These are phyloP conservation scores for Biscogniauxia sp. DNA, from an alignment of 2,329 filamentous ascomycete genomes.

Conservation along the genomic window DNA sequence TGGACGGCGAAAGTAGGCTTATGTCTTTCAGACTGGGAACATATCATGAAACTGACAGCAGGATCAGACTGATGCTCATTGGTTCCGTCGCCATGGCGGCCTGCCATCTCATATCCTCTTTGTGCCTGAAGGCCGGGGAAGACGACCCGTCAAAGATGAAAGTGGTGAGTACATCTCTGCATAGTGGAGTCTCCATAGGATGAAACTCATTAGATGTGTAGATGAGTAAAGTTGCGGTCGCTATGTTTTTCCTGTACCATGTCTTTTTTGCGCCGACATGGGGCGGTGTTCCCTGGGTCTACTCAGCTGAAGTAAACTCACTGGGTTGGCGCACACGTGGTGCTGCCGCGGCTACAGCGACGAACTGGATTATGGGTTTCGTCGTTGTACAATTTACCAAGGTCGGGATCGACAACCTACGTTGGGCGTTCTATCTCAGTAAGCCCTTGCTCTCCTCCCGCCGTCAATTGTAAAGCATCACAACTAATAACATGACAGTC, in stretches of 20 bases:
- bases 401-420: conserved; percentile 38
- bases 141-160: conserved; percentile 29
- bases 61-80: conserved; percentile 38
- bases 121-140: conserved; percentile 33
- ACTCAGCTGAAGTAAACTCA: conserved; percentile 41
- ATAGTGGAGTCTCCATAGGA: background rate
- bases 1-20: conserved; percentile 38
- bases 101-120: conserved; percentile 38
- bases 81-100: conserved; percentile 34
- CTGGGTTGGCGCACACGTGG: conserved; percentile 41
- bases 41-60: background rate
- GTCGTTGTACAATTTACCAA: conserved; percentile 45
- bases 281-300: conserved; percentile 41
- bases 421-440: conserved; percentile 44
- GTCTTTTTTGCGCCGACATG: conserved; percentile 41
- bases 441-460: conserved; percentile 13
- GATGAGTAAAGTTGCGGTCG: conserved; percentile 38
- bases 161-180: conserved; percentile 18
- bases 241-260: conserved; percentile 44
- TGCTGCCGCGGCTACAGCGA: conserved; percentile 43
- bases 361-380: conserved; percentile 44
- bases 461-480: background rate
- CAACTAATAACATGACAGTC: conserved; percentile 16
- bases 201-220: conserved; percentile 13
- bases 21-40: background rate